Base-by-base conservation (phyloP, 768 basidiomycete genomes). In the Amanita pallidorosea region DNA sequence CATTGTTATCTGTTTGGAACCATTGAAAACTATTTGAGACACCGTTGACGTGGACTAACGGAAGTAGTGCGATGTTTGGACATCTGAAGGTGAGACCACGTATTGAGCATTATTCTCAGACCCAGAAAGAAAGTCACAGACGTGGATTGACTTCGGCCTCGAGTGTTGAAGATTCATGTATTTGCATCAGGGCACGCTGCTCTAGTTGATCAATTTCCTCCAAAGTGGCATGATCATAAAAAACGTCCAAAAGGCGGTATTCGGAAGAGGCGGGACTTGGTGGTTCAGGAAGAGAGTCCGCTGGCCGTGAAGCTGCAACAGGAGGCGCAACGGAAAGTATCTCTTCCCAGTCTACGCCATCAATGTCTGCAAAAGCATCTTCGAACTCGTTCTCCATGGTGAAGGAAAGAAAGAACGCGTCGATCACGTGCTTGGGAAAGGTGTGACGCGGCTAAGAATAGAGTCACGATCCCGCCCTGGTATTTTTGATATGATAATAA, bases 301-400 rank as follows among this genome's bases (percentile, higher is more conserved):
- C n/a, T 52, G 49, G 40, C 69, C 61, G 47, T 13, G 12, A 48
- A 65, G 7, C 70, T 63, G 18, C 69, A 51, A 9, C 52, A 33
- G 41, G 53, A 37, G 7, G 61, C 57, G 25, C 49, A 8, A 36
- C 54, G 27, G 62, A 56, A 3, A 74, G 61, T 12, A 76, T 40
- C 12, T 56, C 51, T 5, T 65, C 64, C 73, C 75, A 77, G 57
- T 77, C 68, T 23, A 77, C 68, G 53, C 73, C 76, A 54, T 73
- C 69, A 18, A 79, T 41, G 13, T 70, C 72, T 3, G 71, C 71
- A 52, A 81, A 76, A 20, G 75, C 72, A 57, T 83, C 81, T 0
- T 72, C 73, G 51, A 75, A 85, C 49, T 80, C 74, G 57, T 83
- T 77, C 49, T 68, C 67, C 25, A 68, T 49, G 36, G 29, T 17